Evolutionary conservation across 306 rosid species (phyloP).

Genomic region (Cucumis sativus): Cucumber_9930_V3 NC_026657.2:25289501-25290000

Average conservation of each 20-base stretch:
- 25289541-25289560: no score
- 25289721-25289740: neutral
- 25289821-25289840: neutral
- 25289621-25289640: no score
- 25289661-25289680: neutral
- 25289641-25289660: neutral
- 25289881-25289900: neutral
- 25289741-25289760: neutral
- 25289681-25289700: no score
- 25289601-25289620: no score
- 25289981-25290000: neutral
- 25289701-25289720: no score
- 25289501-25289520: no score
- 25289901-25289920: neutral
- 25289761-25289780: neutral
- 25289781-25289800: neutral
- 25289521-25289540: no score
- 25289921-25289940: neutral
- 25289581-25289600: no score
- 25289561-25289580: no score
- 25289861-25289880: neutral
- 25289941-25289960: no score
- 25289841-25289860: neutral
- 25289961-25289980: neutral
- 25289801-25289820: neutral